A percentile compares a stretch with the other conserved stretches of the same genome.
Conservation (phyloP, 2,329 filamentous ascomycete genomes). For the Exophiala alcalophila region DNA sequence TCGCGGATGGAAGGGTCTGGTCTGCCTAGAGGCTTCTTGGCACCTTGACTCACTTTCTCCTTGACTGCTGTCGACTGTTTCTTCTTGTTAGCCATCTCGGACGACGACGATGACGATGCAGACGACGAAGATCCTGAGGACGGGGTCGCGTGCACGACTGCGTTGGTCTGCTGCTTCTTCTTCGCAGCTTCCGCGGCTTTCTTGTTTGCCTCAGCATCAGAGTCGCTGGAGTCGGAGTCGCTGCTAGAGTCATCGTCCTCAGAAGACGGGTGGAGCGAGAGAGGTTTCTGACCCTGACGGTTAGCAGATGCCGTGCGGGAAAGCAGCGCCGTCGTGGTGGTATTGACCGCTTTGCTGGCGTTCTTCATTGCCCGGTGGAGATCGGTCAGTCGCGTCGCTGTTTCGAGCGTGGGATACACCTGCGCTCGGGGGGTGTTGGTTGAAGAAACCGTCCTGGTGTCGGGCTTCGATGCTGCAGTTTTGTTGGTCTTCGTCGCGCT, state of each 20-base stretch:
- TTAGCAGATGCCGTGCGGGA: slow-evolving; percentile 1
- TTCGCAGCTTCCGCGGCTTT: not conserved
- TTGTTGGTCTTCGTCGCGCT: not conserved
- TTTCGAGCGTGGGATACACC: slow-evolving; percentile 5
- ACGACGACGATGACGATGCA: slow-evolving; percentile 1
- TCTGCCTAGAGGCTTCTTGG: not conserved
- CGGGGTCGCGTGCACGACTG: not conserved
- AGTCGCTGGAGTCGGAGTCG: slow-evolving; percentile 12
- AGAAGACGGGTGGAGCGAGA: slow-evolving; percentile 5
- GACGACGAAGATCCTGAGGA: not conserved
- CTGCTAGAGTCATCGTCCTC: slow-evolving; percentile 10
- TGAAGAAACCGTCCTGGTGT: not conserved
- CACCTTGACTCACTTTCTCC: not conserved
- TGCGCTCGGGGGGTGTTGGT: slow-evolving; percentile 1
- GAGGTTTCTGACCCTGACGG: slow-evolving; percentile 5
- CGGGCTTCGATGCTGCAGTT: no score
- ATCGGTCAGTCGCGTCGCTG: slow-evolving; percentile 10
- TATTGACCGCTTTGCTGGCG: slow-evolving; percentile 4
- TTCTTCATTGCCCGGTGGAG: slow-evolving; percentile 7
- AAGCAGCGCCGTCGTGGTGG: not conserved
- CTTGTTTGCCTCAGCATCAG: not conserved
- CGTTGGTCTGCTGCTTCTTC: not conserved
- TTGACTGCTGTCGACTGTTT: no score
- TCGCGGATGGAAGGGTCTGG: slow-evolving; percentile 17
- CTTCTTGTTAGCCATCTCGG: not conserved